Conservation (phyloP, 177 flowering plant genomes). For the Vitis hybrid region DNA sequence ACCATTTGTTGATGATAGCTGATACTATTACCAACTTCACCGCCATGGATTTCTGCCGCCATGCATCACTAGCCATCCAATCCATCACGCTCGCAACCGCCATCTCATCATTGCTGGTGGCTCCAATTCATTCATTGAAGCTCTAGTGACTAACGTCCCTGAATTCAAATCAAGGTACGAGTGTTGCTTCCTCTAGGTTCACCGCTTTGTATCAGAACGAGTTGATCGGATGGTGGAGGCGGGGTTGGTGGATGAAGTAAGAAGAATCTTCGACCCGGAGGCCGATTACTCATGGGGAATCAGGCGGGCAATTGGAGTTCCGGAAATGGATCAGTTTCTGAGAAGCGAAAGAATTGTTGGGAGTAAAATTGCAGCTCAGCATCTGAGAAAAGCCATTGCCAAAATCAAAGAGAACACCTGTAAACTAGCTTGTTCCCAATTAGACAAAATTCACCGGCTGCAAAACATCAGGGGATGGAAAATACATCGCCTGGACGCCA, state of each 20-base stretch:
- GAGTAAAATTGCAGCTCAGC: slow-evolving; percentile 6
- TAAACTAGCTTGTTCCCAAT: too few species aligned
- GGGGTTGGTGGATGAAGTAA: slow-evolving; percentile 66
- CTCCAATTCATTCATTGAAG: slow-evolving; percentile 68
- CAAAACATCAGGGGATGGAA: too few species aligned
- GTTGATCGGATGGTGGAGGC: slow-evolving; percentile 67
- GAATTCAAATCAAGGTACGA: slow-evolving; percentile 46
- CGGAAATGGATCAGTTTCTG: slow-evolving; percentile 57
- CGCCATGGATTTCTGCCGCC: slow-evolving; percentile 40
- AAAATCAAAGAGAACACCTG: slow-evolving; percentile 61
- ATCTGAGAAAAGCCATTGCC: slow-evolving; percentile 42
- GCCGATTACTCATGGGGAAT: slow-evolving; percentile 57
- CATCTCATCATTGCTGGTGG: slow-evolving; percentile 86
- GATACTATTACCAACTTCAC: slow-evolving; percentile 53
- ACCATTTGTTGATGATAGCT: slow-evolving; percentile 53
- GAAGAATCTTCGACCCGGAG: slow-evolving; percentile 38
- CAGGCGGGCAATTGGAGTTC: slow-evolving; percentile 70
- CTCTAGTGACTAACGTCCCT: slow-evolving; percentile 45
- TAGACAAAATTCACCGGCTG: too few species aligned
- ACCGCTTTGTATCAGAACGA: slow-evolving; percentile 34
- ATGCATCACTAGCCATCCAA: slow-evolving; percentile 33
- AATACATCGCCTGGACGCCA: too few species aligned
- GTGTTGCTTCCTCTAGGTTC: slow-evolving; percentile 59
- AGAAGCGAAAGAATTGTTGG: slow-evolving; percentile 20
- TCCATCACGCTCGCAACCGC: slow-evolving; percentile 34